Evolutionary conservation across 768 basidiomycete species (phyloP).

Genomic region (Leccinellum rugosiceps): DNA sequence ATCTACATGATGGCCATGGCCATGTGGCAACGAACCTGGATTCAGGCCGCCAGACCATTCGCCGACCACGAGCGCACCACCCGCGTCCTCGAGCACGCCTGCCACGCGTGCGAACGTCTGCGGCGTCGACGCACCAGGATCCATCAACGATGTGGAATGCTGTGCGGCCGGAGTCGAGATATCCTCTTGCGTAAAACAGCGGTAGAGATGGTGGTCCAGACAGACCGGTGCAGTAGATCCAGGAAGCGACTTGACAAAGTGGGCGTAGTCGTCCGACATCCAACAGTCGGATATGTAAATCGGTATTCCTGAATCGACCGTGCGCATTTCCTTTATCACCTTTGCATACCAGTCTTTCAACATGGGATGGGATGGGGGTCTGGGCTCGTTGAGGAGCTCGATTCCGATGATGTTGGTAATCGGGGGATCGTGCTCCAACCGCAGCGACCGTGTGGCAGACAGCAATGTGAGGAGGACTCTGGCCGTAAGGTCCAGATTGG

Average conservation of each 20-base stretch:
- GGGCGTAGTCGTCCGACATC: slow-evolving; percentile 62
- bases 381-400: slow-evolving; percentile 60
- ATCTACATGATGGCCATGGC: slow-evolving; percentile 30
- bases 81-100: slow-evolving; percentile 33
- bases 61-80: slow-evolving; percentile 62
- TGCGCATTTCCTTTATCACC: slow-evolving; percentile 51
- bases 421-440: slow-evolving; percentile 42
- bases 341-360: slow-evolving; percentile 63
- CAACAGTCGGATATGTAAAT: slow-evolving; percentile 77
- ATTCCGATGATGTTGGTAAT: slow-evolving; percentile 51
- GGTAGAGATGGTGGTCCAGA: slow-evolving; percentile 81
- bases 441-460: slow-evolving; percentile 39
- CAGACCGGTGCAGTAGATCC: slow-evolving; percentile 43
- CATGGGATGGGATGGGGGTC: slow-evolving; percentile 44
- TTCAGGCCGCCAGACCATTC: slow-evolving; percentile 82
- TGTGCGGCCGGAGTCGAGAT: slow-evolving; percentile 47
- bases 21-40: slow-evolving; percentile 50
- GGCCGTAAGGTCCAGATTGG: slow-evolving; percentile 46
- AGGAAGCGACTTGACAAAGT: slow-evolving; percentile 43
- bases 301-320: slow-evolving; percentile 54
- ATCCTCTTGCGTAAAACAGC: slow-evolving; percentile 70
- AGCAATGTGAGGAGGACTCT: slow-evolving; percentile 46
- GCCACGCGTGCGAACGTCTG: slow-evolving; percentile 40
- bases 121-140: slow-evolving; percentile 38
- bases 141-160: slow-evolving; percentile 50